Conservation (phyloP, 192 early-diverging fungal genomes). For the Dissophora globulifera region DNA sequence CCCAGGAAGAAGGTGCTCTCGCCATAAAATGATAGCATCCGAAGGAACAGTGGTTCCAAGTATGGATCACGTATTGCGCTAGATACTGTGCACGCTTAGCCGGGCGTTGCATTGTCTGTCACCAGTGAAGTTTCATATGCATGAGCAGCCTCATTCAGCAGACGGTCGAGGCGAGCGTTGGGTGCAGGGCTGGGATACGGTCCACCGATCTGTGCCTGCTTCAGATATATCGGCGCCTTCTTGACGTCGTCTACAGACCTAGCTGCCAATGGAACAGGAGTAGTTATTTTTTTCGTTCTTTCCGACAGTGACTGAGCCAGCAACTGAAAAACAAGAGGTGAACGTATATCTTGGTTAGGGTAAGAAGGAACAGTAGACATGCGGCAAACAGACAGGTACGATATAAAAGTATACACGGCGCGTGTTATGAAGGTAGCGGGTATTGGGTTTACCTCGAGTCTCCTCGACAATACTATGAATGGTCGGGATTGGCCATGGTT, state of each 20-base stretch:
- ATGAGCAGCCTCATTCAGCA: too few relatives aligned
- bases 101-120: background rate
- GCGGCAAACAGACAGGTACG: background rate
- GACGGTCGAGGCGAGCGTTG: conserved; percentile 3
- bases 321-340: background rate
- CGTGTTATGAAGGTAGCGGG: background rate
- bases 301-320: background rate
- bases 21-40: conserved; percentile 12
- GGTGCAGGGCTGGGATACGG: conserved; percentile 2
- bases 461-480: background rate
- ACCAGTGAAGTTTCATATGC: too few relatives aligned
- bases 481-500: background rate
- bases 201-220: conserved; percentile 1
- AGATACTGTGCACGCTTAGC: background rate
- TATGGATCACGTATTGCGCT: conserved; percentile 11
- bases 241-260: conserved; percentile 6
- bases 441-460: background rate
- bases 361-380: background rate
- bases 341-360: too few relatives aligned
- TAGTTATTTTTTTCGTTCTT: background rate
- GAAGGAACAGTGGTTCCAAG: conserved; percentile 1
- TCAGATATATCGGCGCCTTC: conserved; percentile 16
- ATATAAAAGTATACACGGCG: background rate
- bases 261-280: background rate
- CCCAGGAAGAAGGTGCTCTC: background rate